Evolutionary conservation across 495 filamentous ascomycete genomes (phyloP), one percentile per base, ranked within the genome.

Genomic region (Penicillium riverlandense): DNA sequence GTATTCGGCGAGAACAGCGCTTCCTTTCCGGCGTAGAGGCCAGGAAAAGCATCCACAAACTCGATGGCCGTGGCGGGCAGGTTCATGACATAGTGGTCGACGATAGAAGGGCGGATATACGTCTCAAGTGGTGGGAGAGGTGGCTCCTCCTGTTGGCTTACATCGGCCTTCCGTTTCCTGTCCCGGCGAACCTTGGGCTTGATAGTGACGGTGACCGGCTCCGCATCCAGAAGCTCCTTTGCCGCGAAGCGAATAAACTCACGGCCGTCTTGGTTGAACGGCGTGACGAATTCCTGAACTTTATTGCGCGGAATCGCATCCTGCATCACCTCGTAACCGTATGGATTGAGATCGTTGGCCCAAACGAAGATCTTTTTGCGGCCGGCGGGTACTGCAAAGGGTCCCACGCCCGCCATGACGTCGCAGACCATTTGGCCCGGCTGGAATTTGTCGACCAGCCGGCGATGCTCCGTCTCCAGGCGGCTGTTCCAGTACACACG

Each of bases 401-500:
- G 92, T 1, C 92, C 92, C 35, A 99, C 86, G 29, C 92, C 92
- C 8, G 91, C 90, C 92, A 99, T 99, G 47, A 96, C 86, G 62
- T 99, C 92, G 70, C 84, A 88, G 7, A 97, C 86, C 16, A 90
- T 89, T 50, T 96, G 87, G 15, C 92, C 88, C 1, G 80, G 76
- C 34, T 77, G 66, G 69, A 97, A 98, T 42, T 84, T 69, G 37
- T 78, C 67, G 44, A 94, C 78, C 8, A 99, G 67, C 2, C 92
- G 75, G 37, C 79, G 77, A 59, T 99, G 92, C 62, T 99, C 92
- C 9, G 82, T 85, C 46, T 90, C 81, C 9, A 99, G 74, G 44
- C 90, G 78, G 50, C 78, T 86, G 65, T 99, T 99, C 92, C 92
- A 99, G 70, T 97, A 99, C 2, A 97, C 94, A 35, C 92, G 91